Base-by-base conservation (phyloP, 2,329 filamentous ascomycete genomes). In the Diaporthe caulivora region DNA sequence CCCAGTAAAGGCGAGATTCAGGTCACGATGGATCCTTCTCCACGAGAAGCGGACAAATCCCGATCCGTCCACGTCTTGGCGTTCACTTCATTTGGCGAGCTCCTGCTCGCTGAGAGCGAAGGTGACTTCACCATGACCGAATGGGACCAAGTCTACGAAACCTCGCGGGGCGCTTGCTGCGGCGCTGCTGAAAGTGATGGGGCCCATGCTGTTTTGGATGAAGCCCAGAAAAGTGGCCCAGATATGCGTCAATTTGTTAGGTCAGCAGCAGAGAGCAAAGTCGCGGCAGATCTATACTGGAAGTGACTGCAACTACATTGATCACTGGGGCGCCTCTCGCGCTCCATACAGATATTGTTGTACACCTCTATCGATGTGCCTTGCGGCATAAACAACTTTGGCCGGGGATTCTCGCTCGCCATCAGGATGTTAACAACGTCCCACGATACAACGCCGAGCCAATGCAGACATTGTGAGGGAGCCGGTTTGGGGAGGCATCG, bases 71-170 rank as follows among this genome's bases (percentile, higher is more conserved):
- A 98, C 80, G 94, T 93, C n/a, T 87, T 98, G 73, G 93, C 92
- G 8, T 97, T 97, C 81, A 92, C 92, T n/a, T 91, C 92, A 1
- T 86, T 91, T 68, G 90, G 92, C 11, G 91, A 94, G 74, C 84
- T 97, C 68, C 83, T 98, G 29, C 83, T 98, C 54, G 92, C 90
- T 44, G 94, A 98, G 83, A 97, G 95, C 79, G 91, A 96, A 78
- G 96, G 96, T 0, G 84, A 84, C 4, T 98, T 98, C 80, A 90
- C 90, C 60, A 86, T 93, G 76, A 87, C 91, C 18, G 92, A 93
- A 76, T 98, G 95, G 95, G 90, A 95, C 72, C 85, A 87, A 55
- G 90, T 93, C 24, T 90, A 92, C 76, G 87, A 92, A 75, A 84
- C 87, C 57, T 95, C 93, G 44, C 87, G 91, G 79, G 83, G 85